Conservation (phyloP, 2,329 filamentous ascomycete genomes). For the Diplodia intermedia region DNA sequence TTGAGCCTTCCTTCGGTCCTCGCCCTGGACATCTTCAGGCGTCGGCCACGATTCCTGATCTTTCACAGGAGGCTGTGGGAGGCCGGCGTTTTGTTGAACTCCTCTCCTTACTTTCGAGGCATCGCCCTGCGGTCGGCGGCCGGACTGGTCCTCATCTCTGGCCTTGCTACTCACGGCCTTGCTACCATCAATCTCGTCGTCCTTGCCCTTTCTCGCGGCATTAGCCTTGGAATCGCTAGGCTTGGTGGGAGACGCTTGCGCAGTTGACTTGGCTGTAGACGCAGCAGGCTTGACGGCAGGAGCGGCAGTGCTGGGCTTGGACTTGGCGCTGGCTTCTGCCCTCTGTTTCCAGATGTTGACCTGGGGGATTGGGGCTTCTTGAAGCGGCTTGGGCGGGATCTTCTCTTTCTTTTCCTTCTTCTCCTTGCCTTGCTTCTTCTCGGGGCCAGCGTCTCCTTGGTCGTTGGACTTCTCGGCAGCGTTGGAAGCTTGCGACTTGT, state of each 20-base stretch:
- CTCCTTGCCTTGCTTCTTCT: constrained; percentile 59
- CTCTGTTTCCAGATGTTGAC: constrained; percentile 91
- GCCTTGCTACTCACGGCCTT: constrained; percentile 37
- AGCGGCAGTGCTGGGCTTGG: constrained; percentile 40
- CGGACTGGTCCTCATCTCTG: constrained; percentile 42
- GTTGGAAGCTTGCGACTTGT: constrained; percentile 67
- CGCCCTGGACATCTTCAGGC: constrained; percentile 77
- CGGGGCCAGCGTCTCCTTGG: constrained; percentile 37
- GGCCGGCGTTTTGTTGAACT: background rate
- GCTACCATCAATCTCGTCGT: constrained; percentile 35
- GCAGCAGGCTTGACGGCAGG: constrained; percentile 46
- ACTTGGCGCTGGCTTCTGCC: constrained; percentile 60
- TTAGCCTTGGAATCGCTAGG: constrained; percentile 28
- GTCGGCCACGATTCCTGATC: constrained; percentile 90
- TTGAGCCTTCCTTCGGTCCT: constrained; percentile 75
- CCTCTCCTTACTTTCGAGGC: constrained; percentile 11
- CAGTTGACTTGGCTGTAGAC: constrained; percentile 21
- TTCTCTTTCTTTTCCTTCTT: constrained; percentile 55
- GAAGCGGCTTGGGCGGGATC: constrained; percentile 65
- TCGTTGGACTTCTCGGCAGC: constrained; percentile 67
- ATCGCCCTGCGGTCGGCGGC: constrained; percentile 29
- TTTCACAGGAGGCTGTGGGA: constrained; percentile 60
- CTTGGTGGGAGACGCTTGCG: constrained; percentile 37
- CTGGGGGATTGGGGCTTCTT: constrained; percentile 79
- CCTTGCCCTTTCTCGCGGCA: constrained; percentile 40